phyloP scores from a whole-genome alignment of 164 flowering plant species.

The Vitis rotundifolia region DNA sequence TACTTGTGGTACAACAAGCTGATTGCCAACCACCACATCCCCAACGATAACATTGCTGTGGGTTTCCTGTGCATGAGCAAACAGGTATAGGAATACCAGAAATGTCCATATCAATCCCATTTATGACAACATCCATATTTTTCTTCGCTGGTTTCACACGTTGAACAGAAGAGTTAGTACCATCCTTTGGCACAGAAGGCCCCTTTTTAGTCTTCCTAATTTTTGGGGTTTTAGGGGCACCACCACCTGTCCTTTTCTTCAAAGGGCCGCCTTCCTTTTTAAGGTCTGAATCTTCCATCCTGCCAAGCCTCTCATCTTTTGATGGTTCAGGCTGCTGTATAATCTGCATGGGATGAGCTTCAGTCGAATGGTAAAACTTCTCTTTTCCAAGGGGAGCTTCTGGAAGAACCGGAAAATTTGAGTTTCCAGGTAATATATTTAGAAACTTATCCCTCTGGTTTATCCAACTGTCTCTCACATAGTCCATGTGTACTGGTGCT shows the following conservation, averaged over 20 bases:
- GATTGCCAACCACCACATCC: conserved; percentile 99
- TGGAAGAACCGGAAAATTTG: conserved; percentile 37
- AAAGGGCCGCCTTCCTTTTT: conserved; percentile 42
- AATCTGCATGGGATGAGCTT: conserved; percentile 48
- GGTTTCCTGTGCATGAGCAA: conserved; percentile 81
- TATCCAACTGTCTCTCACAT: conserved; percentile 57
- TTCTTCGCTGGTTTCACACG: conserved; percentile 55
- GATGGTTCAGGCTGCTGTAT: conserved; percentile 41
- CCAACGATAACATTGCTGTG: conserved; percentile 93
- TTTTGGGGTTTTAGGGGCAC: conserved; percentile 49
- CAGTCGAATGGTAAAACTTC: conserved; percentile 7
- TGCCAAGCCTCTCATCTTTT: conserved; percentile 31
- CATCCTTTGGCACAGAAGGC: conserved; percentile 40
- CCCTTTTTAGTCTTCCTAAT: conserved; percentile 52
- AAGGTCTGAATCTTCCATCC: conserved; percentile 38
- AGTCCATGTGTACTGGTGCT: conserved; percentile 48
- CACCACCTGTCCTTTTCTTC: conserved; percentile 45
- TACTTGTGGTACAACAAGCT: conserved; percentile 84
- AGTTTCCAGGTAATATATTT: conserved; percentile 48
- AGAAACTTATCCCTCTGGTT: conserved; percentile 54
- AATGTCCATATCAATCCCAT: conserved; percentile 80
- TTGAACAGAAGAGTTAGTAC: conserved; percentile 34
- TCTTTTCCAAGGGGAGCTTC: conserved; percentile 26
- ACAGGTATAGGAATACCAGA: conserved; percentile 80
- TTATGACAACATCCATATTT: conserved; percentile 60